Conservation (phyloP, 2,329 filamentous ascomycete genomes). For the Fusarium sp. region DNA sequence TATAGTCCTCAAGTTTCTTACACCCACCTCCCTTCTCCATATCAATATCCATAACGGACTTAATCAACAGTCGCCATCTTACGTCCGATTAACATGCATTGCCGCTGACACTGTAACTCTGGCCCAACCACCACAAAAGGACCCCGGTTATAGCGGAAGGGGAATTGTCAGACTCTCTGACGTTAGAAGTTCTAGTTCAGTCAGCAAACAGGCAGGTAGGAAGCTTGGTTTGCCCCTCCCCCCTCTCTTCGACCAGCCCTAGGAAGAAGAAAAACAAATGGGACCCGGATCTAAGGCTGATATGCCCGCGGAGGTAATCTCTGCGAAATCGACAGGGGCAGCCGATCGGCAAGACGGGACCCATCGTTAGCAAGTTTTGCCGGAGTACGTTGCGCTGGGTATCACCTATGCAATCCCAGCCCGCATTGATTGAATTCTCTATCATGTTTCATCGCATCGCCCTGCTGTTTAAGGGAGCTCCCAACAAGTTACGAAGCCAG, state of each 20-base stretch:
- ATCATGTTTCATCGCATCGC: not conserved
- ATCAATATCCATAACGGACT: not conserved
- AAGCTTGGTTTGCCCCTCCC: not conserved
- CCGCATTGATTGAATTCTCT: not conserved
- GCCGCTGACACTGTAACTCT: not conserved
- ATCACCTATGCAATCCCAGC: not conserved
- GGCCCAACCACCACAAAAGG: not conserved
- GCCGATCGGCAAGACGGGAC: not conserved
- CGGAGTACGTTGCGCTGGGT: not conserved
- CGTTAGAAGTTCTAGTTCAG: not conserved
- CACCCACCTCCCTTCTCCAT: not conserved
- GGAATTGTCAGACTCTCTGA: not conserved
- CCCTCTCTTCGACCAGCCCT: not conserved
- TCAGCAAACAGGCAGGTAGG: not conserved
- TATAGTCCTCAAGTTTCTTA: not conserved
- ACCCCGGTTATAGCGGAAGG: not conserved
- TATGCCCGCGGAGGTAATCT: not conserved
- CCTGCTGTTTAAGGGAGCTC: not conserved
- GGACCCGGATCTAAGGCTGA: slow-evolving; percentile 1
- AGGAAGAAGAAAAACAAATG: not conserved
- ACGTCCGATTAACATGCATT: not conserved
- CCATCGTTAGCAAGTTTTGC: not conserved
- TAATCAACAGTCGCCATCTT: not conserved
- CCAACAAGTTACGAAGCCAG: not conserved
- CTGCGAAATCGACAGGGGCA: not conserved